Evolutionary conservation across 2,329 filamentous ascomycete genomes (phyloP).

Genomic region (Boeremia exigua): DNA sequence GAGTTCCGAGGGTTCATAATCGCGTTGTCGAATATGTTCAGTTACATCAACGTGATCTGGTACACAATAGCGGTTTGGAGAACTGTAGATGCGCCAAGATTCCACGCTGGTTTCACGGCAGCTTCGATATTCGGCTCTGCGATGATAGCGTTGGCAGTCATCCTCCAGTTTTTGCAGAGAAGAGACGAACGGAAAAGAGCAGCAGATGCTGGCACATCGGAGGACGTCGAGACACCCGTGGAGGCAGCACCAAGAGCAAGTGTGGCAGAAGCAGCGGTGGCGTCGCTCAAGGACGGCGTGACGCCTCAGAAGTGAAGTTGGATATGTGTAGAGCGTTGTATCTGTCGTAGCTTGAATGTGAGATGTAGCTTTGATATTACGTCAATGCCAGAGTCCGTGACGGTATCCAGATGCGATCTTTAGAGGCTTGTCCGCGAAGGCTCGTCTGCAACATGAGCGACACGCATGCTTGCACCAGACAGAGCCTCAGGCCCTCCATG

Average conservation of each 20-base stretch:
- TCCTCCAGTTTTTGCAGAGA: slow-evolving; percentile 22
- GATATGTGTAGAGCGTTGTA: background rate
- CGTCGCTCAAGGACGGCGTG: slow-evolving; percentile 1
- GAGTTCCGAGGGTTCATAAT: slow-evolving; percentile 37
- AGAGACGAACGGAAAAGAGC: slow-evolving; percentile 24
- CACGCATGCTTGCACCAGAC: too few species aligned
- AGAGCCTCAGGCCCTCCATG: too few species aligned
- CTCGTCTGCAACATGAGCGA: too few species aligned
- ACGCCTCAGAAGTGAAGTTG: background rate
- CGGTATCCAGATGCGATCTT: too few species aligned
- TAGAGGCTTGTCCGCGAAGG: too few species aligned
- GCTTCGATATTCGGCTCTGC: slow-evolving; percentile 26
- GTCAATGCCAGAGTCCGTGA: too few species aligned
- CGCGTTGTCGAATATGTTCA: slow-evolving; percentile 33
- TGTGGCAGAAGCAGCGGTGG: slow-evolving; percentile 9
- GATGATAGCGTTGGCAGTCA: slow-evolving; percentile 25
- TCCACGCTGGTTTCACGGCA: slow-evolving; percentile 31
- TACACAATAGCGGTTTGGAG: slow-evolving; percentile 30
- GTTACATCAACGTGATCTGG: slow-evolving; percentile 30
- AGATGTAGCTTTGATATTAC: too few species aligned
- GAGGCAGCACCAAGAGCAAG: slow-evolving; percentile 1
- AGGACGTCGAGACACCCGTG: slow-evolving; percentile 17
- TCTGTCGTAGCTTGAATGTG: too few species aligned
- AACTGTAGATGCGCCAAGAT: slow-evolving; percentile 28
- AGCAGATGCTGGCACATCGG: background rate